Base-by-base conservation (phyloP, 2,329 filamentous ascomycete species). In the Dothidotthia symphoricarpi region DNA sequence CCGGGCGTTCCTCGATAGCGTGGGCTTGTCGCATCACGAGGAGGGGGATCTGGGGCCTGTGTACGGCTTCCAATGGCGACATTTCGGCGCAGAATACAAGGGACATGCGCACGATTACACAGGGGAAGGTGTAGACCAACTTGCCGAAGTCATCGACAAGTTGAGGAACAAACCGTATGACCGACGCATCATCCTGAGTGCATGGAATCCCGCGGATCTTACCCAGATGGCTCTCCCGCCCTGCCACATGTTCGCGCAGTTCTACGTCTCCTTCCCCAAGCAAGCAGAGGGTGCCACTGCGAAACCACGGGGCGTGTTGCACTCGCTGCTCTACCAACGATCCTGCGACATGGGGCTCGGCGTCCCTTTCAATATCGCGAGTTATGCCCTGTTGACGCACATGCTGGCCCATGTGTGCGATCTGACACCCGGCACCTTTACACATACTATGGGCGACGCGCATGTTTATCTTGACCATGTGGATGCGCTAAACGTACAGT, bases 11-110 rank as follows among this genome's bases (percentile, higher is more conserved):
- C 85, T 98, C 25, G 91, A 98, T 72, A 83, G 75, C 47, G 78
- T 93, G 1, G 91, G 91, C 0, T 78, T 97, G 6, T 74, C 76
- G 0, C 82, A 95, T 63, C 87, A 91, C 43, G 87, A 81, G 35
- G 86, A 83, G 14, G 93, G 93, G 49, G 93, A 98, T 61, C 75
- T 98, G 0, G 93, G 93, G 1, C 93, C 93, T 19, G 90, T 97
- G 0, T 98, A 98, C 64, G 93, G 93, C 2, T 98, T 98, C 71
- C 93, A 98, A 70, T 98, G 93, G 93, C 86, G 93, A 3, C 91
- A 97, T 69, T 98, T 98, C 59, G 93, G 93, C 34, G 93, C 93
- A 4, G 82, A 88, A 45, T 98, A 98, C 66, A 73, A 83, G 13
- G 62, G 59, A 1, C 53, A 58, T 28, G 74, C 82, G 49, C 78